A percentile compares a stretch with the other conserved stretches of the same genome.
phyloP scores from a whole-genome alignment of 164 flowering plant genomes.

The Brasenia schreberi region DNA sequence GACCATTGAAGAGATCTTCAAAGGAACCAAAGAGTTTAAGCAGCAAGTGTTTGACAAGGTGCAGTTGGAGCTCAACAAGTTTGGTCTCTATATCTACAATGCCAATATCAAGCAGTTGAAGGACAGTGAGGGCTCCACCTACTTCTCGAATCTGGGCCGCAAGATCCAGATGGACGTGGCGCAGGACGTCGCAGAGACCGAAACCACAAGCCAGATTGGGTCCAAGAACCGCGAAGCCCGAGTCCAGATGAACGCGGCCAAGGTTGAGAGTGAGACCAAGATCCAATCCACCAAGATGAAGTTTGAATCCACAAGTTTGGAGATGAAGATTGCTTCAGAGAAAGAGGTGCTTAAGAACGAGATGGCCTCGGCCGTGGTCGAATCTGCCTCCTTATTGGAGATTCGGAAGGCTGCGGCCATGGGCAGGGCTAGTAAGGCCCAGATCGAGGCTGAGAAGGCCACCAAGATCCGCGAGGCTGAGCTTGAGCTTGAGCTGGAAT shows the following conservation, averaged over 20 bases:
- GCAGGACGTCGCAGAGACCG: conserved; percentile 1
- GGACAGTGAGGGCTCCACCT: conserved; percentile 2
- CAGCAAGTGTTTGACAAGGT: conserved; percentile 7
- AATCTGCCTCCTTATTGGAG: background rate
- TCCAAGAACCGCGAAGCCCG: conserved; percentile 2
- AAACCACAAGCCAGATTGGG: conserved; percentile 4
- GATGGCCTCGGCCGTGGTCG: conserved; percentile 1
- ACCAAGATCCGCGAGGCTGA: conserved; percentile 31
- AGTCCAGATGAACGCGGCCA: background rate
- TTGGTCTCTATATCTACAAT: conserved; percentile 4
- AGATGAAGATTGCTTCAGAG: conserved; percentile 4
- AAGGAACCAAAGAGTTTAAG: conserved; percentile 8
- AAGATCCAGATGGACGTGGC: conserved; percentile 3
- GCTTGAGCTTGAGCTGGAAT: conserved; percentile 32
- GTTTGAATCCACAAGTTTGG: conserved; percentile 2
- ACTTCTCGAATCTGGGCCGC: conserved; percentile 3
- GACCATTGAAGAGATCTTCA: conserved; percentile 9
- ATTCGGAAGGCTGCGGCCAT: background rate
- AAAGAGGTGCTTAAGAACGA: conserved; percentile 1
- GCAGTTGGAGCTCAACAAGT: conserved; percentile 6
- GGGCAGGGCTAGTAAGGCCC: conserved; percentile 7
- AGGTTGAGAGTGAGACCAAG: conserved; percentile 5
- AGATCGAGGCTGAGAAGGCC: conserved; percentile 28
- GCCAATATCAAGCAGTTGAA: conserved; percentile 6
- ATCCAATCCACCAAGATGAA: conserved; percentile 1